Evolutionary conservation across 371 early-diverging fungal genomes (phyloP), one percentile per base, ranked within the genome.

Genomic region (Mucor indicus): DNA sequence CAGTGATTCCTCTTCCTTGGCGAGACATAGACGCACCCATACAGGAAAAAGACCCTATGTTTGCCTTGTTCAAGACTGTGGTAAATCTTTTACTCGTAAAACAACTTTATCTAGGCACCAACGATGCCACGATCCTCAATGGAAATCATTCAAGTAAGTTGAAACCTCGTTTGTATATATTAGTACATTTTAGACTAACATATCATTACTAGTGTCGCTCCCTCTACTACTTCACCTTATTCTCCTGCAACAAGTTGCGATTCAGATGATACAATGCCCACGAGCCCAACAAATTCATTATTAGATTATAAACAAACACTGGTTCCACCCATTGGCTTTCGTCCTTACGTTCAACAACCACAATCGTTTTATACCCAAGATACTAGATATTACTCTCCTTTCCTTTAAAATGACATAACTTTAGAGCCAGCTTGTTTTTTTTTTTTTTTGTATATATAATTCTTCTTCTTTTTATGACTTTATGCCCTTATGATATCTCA

Each of bases 71-170:
- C 60, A 62, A 32, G 62, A 59, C 24, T 84, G 84, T 60, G 75
- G 71, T 17, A 79, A 79, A 61, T 72, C 81, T 3, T 84, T 81
- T 49, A 80, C 80, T 47, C 79, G 86, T 43, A 84, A 84, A 71
- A 84, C 85, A 0, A 85, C 82, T 3, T 53, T 87, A 23, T 84
- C 84, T 15, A 77, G 81, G 57, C 87, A 87, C 50, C 79, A 79
- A 48, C 60, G 80, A 43, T 75, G 69, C 44, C 75, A 75, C 38
- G 72, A 72, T 43, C 62, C 64, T 40, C 60, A 64, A 39, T 64
- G 60, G 57, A 60, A 63, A 29, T 43, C 55, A 12, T 61, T 61
- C 37, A 59, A 53, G 47, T 53, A 53, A 33, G 11, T 5, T 27
- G 29, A 11, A 27, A 27, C 11, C 29, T 27, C 5, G 5, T 27